These are phyloP conservation scores for Canna indica DNA, from an alignment of 176 grass and related monocot genomes.

Conservation along the genomic window DNA sequence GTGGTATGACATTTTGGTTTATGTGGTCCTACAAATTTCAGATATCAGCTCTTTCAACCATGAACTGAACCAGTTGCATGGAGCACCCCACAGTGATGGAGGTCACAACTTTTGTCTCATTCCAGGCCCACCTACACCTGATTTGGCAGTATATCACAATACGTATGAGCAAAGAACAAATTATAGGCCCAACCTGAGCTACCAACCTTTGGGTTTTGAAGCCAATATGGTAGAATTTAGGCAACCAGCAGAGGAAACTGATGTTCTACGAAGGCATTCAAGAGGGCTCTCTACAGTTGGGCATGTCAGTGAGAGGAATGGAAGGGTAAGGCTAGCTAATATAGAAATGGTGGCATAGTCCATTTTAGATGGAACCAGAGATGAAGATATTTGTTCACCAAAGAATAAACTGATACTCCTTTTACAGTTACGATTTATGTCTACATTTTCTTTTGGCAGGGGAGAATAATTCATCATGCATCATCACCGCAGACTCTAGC, in stretches of 20 bases:
- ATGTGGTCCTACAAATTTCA: neutral
- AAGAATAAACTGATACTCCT: neutral
- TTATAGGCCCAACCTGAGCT: neutral
- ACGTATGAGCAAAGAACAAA: neutral
- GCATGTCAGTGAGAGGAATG: neutral
- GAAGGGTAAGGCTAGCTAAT: conserved; percentile 1
- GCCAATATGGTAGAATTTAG: neutral
- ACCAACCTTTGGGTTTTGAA: neutral
- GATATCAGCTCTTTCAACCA: neutral
- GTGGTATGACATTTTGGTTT: too few relatives aligned
- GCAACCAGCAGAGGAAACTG: neutral
- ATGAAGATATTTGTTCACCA: too few relatives aligned
- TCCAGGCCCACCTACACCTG: neutral
- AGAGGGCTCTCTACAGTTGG: neutral
- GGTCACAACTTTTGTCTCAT: neutral
- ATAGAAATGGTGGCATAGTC: neutral
- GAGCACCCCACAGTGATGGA: neutral
- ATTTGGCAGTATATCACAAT: neutral
- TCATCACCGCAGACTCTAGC: neutral
- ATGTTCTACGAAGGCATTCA: neutral
- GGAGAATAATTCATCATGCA: neutral
- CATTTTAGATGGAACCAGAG: neutral
- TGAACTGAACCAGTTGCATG: conserved; percentile 1
- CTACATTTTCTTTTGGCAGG: neutral
- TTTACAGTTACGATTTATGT: neutral